A percentile compares a stretch with the other conserved stretches of the same genome.
phyloP scores from a whole-genome alignment of 495 filamentous ascomycete species.

The Aspergillus nidulans region DNA sequence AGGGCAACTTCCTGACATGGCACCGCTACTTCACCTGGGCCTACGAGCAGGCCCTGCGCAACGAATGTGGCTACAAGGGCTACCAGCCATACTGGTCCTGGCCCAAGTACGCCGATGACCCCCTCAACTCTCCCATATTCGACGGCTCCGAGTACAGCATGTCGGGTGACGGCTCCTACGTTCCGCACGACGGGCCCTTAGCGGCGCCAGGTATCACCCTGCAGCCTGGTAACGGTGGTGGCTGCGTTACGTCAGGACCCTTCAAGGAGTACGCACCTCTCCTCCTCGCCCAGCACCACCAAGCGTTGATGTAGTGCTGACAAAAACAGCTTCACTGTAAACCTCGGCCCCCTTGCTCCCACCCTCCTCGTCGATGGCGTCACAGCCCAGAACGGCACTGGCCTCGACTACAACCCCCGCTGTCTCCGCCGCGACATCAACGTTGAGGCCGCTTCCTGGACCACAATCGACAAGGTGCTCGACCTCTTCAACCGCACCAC shows the following conservation, averaged over 20 bases:
- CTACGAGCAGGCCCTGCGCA: constrained; percentile 59
- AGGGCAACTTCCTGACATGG: constrained; percentile 62
- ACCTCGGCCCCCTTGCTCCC: constrained; percentile 43
- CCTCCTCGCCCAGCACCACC: no score
- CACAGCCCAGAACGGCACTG: constrained; percentile 15
- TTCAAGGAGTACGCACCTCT: constrained; percentile 33
- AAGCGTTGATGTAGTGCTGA: no score
- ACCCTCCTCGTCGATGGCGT: constrained; percentile 17
- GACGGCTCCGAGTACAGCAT: constrained; percentile 53
- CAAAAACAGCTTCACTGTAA: constrained; percentile 29
- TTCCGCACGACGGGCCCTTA: constrained; percentile 28
- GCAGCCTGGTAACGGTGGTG: constrained; percentile 50
- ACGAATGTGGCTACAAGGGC: constrained; percentile 64
- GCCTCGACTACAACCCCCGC: constrained; percentile 48
- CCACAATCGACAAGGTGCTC: constrained; percentile 9
- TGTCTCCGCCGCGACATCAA: constrained; percentile 58
- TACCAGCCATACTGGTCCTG: constrained; percentile 55
- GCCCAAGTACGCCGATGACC: constrained; percentile 44
- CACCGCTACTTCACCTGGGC: constrained; percentile 58
- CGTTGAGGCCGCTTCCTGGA: constrained; percentile 5
- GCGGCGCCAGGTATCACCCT: constrained; percentile 20
- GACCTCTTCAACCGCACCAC: constrained; percentile 14
- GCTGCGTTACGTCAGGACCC: constrained; percentile 54
- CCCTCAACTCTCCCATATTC: constrained; percentile 54
- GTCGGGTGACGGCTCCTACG: constrained; percentile 50